Percentiles rank a stretch among this genome's conserved stretches.
Conservation (phyloP, 140 eudicot genomes). For the Stevia rebaudiana region DNA sequence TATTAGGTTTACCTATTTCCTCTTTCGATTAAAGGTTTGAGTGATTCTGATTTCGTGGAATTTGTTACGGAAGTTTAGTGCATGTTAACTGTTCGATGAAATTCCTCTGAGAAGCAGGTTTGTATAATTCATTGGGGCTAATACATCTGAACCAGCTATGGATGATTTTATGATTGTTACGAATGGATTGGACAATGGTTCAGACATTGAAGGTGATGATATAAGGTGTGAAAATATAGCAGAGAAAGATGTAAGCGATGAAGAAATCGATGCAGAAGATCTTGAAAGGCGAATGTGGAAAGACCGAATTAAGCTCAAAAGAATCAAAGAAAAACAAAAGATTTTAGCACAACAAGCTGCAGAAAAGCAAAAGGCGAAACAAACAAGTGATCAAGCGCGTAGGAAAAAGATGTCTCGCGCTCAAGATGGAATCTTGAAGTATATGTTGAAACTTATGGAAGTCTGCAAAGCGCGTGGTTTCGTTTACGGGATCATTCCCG, state of each 20-base stretch:
- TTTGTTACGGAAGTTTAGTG: conserved; percentile 18
- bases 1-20: not conserved
- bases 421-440: conserved; percentile 71
- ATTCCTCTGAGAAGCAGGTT: conserved; percentile 15
- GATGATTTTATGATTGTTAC: conserved; percentile 38
- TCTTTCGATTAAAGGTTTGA: conserved; percentile 6
- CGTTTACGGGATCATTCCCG: conserved; percentile 49
- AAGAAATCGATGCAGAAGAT: conserved; percentile 53
- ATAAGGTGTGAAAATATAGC: conserved; percentile 45
- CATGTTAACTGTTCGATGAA: conserved; percentile 20
- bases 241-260: conserved; percentile 65
- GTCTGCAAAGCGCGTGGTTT: conserved; percentile 58
- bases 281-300: conserved; percentile 70
- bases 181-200: conserved; percentile 44
- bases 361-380: conserved; percentile 52
- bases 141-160: conserved; percentile 22
- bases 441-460: conserved; percentile 67
- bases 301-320: conserved; percentile 57
- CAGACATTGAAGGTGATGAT: conserved; percentile 69
- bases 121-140: not conserved
- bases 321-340: conserved; percentile 58
- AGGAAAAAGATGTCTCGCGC: conserved; percentile 75
- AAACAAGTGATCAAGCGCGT: conserved; percentile 61
- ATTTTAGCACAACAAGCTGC: conserved; percentile 46
- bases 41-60: conserved; percentile 23